Base-by-base conservation (phyloP, 495 filamentous ascomycete species). In the Penicillium subrubescens region DNA sequence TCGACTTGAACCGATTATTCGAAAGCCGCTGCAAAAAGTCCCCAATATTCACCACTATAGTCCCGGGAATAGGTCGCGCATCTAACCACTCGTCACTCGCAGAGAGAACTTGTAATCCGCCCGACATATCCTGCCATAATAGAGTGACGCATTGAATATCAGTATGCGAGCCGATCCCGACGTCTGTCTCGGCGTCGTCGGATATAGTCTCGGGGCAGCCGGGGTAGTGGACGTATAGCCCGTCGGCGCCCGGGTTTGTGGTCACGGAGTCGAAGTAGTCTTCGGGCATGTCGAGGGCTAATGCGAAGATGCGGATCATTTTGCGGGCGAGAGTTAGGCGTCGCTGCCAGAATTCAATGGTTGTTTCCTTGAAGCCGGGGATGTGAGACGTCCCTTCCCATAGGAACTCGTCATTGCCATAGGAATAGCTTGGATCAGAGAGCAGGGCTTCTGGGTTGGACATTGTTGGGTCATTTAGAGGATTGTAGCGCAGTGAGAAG, bases 21-120 rank as follows among this genome's bases (percentile, higher is more conserved):
- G 83, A 88, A 56, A 87, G 78, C 11, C 86, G 75, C 79, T 86
- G 83, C 76, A 66, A 87, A 66, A 87, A 86, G 67, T 89, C 87
- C 0, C 86, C 88, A 59, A 91, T 85, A 71, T 90, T 90, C 37
- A 91, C 86, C 5, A 89, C 88, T 14, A 88, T 71, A 0, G 86
- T 85, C 84, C 85, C 86, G 46, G 81, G 68, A 23, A 88, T 75
- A 0, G 86, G 87, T n/a, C 74, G 54, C 8, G 77, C 86, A 66
- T 82, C 81, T 17, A 88, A 69, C 85, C 84, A 88, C 60, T 81
- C 79, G 10, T 82, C 83, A 21, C 78, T 71, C n/a, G 72, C 72
- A 23, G 77, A 82, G 14, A 84, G 65, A 0, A 86, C 79, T 70
- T 88, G 84, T 60, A 89, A 63, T 0, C 86, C 85, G 0, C 83